These are phyloP conservation scores for Fusarium mexicanum DNA, from an alignment of 2,329 filamentous ascomycete genomes.

Conservation along the genomic window DNA sequence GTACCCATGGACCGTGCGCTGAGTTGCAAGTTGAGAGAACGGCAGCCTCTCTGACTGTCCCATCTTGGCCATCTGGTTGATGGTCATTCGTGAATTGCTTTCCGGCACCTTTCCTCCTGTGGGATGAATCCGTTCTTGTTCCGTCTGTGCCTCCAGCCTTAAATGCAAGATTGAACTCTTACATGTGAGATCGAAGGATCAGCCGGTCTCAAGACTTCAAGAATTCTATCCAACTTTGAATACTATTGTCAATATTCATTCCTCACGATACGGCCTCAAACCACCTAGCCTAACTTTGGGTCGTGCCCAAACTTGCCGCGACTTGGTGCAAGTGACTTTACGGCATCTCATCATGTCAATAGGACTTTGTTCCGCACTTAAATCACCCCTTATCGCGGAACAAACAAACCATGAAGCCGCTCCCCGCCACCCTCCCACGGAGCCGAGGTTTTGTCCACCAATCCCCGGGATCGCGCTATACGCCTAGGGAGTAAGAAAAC, in stretches of 20 bases:
- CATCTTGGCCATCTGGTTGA: slow-evolving; percentile 41
- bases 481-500: background rate
- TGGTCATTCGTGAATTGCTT: slow-evolving; percentile 41
- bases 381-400: slow-evolving; percentile 41
- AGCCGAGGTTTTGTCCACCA: slow-evolving; percentile 42
- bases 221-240: background rate
- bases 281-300: slow-evolving; percentile 15
- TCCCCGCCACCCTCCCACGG: slow-evolving; percentile 45
- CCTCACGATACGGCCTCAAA: slow-evolving; percentile 1
- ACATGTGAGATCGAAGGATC: slow-evolving; percentile 30
- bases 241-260: background rate
- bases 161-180: slow-evolving; percentile 42
- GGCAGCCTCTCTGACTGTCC: slow-evolving; percentile 34
- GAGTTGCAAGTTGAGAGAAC: slow-evolving; percentile 22
- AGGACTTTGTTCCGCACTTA: slow-evolving; percentile 39
- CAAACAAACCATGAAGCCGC: slow-evolving; percentile 39
- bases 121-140: slow-evolving; percentile 43
- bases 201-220: background rate
- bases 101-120: slow-evolving; percentile 40
- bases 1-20: slow-evolving; percentile 35
- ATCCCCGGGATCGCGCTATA: slow-evolving; percentile 16
- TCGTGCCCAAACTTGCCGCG: slow-evolving; percentile 28
- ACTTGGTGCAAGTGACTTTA: slow-evolving; percentile 29
- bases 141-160: slow-evolving; percentile 42
- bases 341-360: slow-evolving; percentile 39